phyloP scores from a whole-genome alignment of 1,284 basidiomycete species.

The Rhodotorula sp. region DNA sequence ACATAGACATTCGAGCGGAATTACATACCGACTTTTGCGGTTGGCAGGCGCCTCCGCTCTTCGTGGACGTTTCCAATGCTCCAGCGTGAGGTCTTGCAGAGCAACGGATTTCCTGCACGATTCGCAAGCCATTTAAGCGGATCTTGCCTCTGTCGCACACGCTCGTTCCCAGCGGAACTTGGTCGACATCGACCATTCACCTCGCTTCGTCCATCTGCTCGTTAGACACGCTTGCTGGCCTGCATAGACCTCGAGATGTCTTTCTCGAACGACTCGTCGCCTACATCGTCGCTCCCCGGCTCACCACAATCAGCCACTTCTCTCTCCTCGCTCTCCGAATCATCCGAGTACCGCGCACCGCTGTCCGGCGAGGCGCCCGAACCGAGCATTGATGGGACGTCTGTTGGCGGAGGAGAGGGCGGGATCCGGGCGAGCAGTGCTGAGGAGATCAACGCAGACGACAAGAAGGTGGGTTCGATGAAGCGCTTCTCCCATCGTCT shows the following conservation, averaged over 20 bases:
- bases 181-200: not conserved
- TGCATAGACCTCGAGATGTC: constrained; percentile 2
- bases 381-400: constrained; percentile 41
- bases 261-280: constrained; percentile 14
- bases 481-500: too few species aligned
- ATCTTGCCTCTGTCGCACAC: too few species aligned
- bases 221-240: not conserved
- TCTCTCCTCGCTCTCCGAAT: not conserved
- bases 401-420: constrained; percentile 37
- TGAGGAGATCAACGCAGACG: constrained; percentile 33
- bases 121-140: too few species aligned
- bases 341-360: constrained; percentile 35
- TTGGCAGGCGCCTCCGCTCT: too few species aligned
- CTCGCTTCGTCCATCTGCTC: not conserved
- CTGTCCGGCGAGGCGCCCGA: constrained; percentile 40
- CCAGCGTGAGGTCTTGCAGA: too few species aligned
- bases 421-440: constrained; percentile 24
- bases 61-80: too few species aligned
- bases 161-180: too few species aligned
- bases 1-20: too few species aligned
- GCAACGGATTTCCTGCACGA: too few species aligned
- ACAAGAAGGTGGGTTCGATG: constrained; percentile 31
- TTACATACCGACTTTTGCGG: too few species aligned
- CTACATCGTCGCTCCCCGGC: constrained; percentile 5
- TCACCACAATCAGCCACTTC: not conserved